Evolutionary conservation across 768 basidiomycete genomes (phyloP), one percentile per base, ranked within the genome.

Genomic region (Tephrocybe sp.): DNA sequence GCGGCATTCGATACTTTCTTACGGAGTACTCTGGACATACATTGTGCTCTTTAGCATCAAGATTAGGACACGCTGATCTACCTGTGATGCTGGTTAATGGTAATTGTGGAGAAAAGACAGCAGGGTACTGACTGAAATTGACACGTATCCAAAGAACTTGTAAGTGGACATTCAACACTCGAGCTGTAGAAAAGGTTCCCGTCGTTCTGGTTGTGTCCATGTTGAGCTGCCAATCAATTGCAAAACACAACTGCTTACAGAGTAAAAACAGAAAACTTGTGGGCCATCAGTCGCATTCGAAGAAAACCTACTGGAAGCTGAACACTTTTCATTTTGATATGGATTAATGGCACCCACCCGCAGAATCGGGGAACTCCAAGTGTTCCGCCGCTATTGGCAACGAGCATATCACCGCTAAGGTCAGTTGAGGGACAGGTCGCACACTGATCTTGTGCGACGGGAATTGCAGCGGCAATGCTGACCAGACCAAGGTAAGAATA

Each of bases 341-440:
- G 9, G 36, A 20, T 12, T 26, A 12, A 17, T 5, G 14, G 13
- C 17, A 45, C 52, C 1, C 36, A 51, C 52, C 49, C 56, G 14
- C 56, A 57, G 32, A 53, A 48, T 43, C 35, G 53, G 7, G 56
- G 56, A 41, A 51, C 49, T 23, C 52, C 56, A 4, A 48, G 10
- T 2, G 55, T 53, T 2, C 52, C 49, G 40, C 52, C 55, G 31
- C 55, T 57, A 14, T 14, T 17, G 4, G 52, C 52, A 4, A 53
- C 46, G 22, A 57, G 39, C 3, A 45, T 16, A 17, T 39, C 45
- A 11, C 46, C 42, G 17, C n/a, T 48, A 8, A 57, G 52, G 12
- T 57, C 52, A 19, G 22, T 19, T 17, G 49, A 44, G 6, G 55
- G 55, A 14, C 55, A 57, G 22, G 42, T 51, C 26, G 52, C 56